These are phyloP conservation scores for Aspergillus sp. DNA, from an alignment of 2,329 filamentous ascomycete species.

Conservation along the genomic window DNA sequence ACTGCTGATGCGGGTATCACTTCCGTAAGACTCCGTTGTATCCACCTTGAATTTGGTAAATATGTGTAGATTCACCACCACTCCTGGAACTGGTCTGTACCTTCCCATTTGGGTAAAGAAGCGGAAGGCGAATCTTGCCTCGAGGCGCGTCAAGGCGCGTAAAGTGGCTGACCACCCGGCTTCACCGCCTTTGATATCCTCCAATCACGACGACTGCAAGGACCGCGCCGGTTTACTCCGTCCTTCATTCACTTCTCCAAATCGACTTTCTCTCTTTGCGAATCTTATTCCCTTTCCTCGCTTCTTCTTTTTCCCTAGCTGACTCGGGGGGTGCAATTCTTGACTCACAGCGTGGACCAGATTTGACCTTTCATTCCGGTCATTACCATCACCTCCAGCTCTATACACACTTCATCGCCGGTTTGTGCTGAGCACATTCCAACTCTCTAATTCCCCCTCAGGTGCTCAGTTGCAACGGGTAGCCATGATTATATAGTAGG, in stretches of 20 bases:
- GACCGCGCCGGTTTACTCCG: conserved; percentile 16
- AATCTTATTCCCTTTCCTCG: not conserved
- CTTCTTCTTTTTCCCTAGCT: not conserved
- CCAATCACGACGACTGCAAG: conserved; percentile 14
- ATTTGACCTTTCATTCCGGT: not conserved
- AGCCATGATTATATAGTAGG: conserved; percentile 20
- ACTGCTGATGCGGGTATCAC: conserved; percentile 4
- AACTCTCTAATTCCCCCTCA: not conserved
- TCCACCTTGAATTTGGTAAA: not conserved
- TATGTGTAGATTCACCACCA: not conserved
- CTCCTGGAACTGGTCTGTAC: not conserved
- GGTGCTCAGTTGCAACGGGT: conserved; percentile 8
- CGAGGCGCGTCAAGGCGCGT: conserved; percentile 26
- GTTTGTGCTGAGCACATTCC: not conserved
- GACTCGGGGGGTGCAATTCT: not conserved
- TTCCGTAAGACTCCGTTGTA: not conserved
- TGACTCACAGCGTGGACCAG: not conserved
- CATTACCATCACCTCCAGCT: too few relatives aligned
- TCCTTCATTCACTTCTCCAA: conserved; percentile 2
- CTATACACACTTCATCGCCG: not conserved
- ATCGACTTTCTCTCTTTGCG: not conserved
- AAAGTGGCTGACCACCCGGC: conserved; percentile 20
- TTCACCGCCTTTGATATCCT: conserved; percentile 27
- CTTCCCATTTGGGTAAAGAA: not conserved
- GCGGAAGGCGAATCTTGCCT: not conserved